Conservation (phyloP, 352 stramenopile genomes). For the Phytopythium sindhum region DNA sequence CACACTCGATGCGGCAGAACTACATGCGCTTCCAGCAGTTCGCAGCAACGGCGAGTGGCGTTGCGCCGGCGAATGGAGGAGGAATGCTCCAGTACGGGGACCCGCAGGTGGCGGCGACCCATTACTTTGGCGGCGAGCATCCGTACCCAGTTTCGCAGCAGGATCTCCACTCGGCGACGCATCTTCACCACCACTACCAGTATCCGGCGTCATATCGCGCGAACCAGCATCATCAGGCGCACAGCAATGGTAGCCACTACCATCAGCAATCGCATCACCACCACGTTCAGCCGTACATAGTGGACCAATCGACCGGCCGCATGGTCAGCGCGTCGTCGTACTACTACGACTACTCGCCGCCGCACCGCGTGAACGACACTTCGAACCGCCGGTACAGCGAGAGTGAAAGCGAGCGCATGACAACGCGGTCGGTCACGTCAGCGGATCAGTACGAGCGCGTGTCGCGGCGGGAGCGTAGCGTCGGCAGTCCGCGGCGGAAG, state of each 20-base stretch:
- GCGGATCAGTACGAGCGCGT: slow-evolving; percentile 45
- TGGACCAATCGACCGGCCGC: neutral
- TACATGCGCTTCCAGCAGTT: slow-evolving; percentile 14
- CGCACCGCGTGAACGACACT: slow-evolving; percentile 11
- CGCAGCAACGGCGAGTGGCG: neutral
- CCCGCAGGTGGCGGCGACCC: slow-evolving; percentile 11
- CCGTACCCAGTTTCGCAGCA: slow-evolving; percentile 8
- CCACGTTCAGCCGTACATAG: slow-evolving; percentile 3
- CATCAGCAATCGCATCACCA: slow-evolving; percentile 22
- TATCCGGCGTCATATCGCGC: slow-evolving; percentile 18
- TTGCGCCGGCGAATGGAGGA: slow-evolving; percentile 1
- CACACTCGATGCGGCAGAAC: slow-evolving; percentile 15
- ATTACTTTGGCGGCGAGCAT: slow-evolving; percentile 16
- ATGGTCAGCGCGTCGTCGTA: slow-evolving; percentile 7
- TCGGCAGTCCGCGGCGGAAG: slow-evolving; percentile 37
- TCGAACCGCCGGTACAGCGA: slow-evolving; percentile 68
- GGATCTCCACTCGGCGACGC: slow-evolving; percentile 14
- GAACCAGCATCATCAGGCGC: slow-evolving; percentile 19
- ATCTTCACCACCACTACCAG: slow-evolving; percentile 24
- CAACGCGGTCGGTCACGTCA: slow-evolving; percentile 49
- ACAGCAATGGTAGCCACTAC: slow-evolving; percentile 26
- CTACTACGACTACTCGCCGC: slow-evolving; percentile 22
- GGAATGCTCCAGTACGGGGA: slow-evolving; percentile 12
- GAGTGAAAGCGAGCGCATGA: slow-evolving; percentile 64
- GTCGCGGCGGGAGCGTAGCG: slow-evolving; percentile 17